Percentiles rank a stretch among this genome's conserved stretches.
phyloP scores from a whole-genome alignment of 306 rosid species.

The Cyclanthera cordifolia region DNA sequence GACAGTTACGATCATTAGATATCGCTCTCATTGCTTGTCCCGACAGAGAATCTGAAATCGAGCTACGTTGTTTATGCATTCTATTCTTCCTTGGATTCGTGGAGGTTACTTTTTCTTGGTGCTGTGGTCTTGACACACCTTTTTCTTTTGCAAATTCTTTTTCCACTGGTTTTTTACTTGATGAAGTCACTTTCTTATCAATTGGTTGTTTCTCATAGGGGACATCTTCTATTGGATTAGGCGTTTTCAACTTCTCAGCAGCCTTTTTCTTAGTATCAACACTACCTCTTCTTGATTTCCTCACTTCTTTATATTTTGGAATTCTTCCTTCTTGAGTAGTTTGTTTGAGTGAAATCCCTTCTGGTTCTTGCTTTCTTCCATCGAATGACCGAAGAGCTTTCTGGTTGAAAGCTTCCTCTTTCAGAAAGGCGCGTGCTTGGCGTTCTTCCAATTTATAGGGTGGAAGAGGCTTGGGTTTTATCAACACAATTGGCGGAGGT shows the following conservation, averaged over 20 bases:
- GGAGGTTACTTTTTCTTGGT: conserved; percentile 31
- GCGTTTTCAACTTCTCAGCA: conserved; percentile 31
- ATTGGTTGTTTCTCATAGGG: conserved; percentile 30
- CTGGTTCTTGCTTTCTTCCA: conserved; percentile 21
- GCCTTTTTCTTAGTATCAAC: conserved; percentile 32
- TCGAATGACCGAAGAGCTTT: not conserved
- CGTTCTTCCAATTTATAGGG: conserved; percentile 15
- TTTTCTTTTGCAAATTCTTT: conserved; percentile 33
- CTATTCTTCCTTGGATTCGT: conserved; percentile 33
- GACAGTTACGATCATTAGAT: conserved; percentile 18
- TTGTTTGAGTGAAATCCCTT: conserved; percentile 23
- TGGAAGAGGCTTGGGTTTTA: conserved; percentile 46
- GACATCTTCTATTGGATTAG: conserved; percentile 22
- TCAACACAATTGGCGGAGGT: conserved; percentile 63
- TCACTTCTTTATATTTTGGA: conserved; percentile 14
- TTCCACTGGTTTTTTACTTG: conserved; percentile 25
- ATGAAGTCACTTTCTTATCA: conserved; percentile 18
- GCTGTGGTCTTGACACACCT: conserved; percentile 35
- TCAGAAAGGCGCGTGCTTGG: conserved; percentile 19
- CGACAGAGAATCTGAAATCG: conserved; percentile 11
- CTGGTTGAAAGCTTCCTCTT: conserved; percentile 26
- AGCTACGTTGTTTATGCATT: not conserved
- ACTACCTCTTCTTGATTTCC: conserved; percentile 29
- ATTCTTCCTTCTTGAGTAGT: conserved; percentile 20
- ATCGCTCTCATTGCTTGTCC: conserved; percentile 21